Evolutionary conservation across 257 asterid species (phyloP).

Genomic region (Capsicum baccatum): DNA sequence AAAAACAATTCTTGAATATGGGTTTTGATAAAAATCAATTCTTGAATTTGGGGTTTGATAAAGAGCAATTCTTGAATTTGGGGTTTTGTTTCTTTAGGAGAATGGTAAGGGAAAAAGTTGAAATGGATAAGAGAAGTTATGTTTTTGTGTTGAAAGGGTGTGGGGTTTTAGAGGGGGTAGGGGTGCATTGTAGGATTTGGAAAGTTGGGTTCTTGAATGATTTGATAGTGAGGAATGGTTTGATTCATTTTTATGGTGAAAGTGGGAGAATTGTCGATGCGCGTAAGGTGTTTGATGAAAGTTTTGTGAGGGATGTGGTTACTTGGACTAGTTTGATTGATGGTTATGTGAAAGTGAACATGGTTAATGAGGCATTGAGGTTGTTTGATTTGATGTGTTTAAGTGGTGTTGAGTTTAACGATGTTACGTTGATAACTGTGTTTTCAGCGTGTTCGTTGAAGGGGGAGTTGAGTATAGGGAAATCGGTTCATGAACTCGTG

Average conservation of each 20-base stretch:
- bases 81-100: conserved; percentile 56
- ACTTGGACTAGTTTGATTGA: conserved; percentile 83
- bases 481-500: conserved; percentile 49
- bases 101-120: conserved; percentile 60
- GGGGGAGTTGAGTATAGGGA: conserved; percentile 65
- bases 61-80: conserved; percentile 43
- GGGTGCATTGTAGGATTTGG: conserved; percentile 69
- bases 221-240: conserved; percentile 65
- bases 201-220: conserved; percentile 64
- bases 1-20: conserved; percentile 48
- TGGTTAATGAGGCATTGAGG: conserved; percentile 68
- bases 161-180: conserved; percentile 53
- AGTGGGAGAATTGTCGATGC: conserved; percentile 48
- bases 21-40: conserved; percentile 57
- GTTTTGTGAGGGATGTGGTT: conserved; percentile 66
- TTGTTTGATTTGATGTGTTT: conserved; percentile 68
- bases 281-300: conserved; percentile 54
- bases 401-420: conserved; percentile 62
- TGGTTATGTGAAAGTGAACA: conserved; percentile 57
- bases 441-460: conserved; percentile 70
- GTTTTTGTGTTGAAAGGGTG: conserved; percentile 72
- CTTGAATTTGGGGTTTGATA: conserved; percentile 54
- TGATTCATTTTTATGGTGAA: conserved; percentile 71
- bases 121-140: conserved; percentile 71
- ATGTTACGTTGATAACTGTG: conserved; percentile 71